Percentiles rank a stretch among this genome's conserved stretches.
Evolutionary conservation across 2,329 filamentous ascomycete genomes (phyloP).

Genomic region (Didymella arachidicola): DNA sequence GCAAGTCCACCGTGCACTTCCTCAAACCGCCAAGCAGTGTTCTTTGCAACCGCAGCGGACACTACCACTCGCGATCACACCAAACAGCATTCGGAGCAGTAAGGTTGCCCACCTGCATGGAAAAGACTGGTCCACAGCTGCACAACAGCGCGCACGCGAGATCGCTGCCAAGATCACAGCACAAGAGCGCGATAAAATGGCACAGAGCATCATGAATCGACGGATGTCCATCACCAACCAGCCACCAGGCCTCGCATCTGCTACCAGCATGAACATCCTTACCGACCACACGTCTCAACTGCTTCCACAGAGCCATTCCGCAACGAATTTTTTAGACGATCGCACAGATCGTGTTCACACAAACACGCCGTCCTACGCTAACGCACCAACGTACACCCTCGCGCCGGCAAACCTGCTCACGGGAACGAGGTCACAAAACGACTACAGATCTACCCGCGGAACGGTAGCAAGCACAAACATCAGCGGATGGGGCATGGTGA

Average conservation of each 20-base stretch:
- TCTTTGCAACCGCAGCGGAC: background rate
- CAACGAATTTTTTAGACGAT: background rate
- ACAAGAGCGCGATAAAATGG: background rate
- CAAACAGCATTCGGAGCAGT: background rate
- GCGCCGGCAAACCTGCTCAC: background rate
- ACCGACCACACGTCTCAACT: background rate
- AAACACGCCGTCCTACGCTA: background rate
- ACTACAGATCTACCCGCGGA: background rate
- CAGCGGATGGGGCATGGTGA: background rate
- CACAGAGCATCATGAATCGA: conserved; percentile 1
- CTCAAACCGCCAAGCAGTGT: background rate
- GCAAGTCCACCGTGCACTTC: background rate
- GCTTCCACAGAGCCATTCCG: background rate
- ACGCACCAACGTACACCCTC: background rate
- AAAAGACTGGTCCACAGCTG: conserved; percentile 4
- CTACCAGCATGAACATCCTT: background rate
- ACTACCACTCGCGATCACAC: background rate
- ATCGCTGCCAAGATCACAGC: conserved; percentile 1
- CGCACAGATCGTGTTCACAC: background rate
- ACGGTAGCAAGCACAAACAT: background rate
- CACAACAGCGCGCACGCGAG: conserved; percentile 4
- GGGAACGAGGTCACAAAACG: background rate
- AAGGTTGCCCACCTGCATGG: background rate
- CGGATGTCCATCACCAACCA: background rate
- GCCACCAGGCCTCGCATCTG: background rate